A percentile compares a stretch with the other conserved stretches of the same genome.
These are phyloP conservation scores for Canariomyces notabilis DNA, from an alignment of 2,329 filamentous ascomycete species.

Conservation along the genomic window DNA sequence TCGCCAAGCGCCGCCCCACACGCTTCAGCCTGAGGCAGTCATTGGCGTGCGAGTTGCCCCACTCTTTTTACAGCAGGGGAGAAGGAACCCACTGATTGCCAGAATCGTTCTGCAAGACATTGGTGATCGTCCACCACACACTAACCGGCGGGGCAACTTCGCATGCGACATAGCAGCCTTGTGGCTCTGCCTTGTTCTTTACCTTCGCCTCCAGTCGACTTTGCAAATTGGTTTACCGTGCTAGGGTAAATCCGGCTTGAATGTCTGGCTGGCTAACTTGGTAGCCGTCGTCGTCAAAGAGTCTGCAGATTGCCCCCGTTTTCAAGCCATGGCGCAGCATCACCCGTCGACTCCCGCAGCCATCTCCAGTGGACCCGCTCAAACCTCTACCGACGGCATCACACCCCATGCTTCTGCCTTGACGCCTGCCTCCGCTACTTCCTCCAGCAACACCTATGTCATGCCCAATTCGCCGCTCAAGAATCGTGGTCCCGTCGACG, in stretches of 20 bases:
- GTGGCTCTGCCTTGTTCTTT: too few species aligned
- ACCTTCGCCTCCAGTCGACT: too few species aligned
- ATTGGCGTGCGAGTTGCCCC: too few species aligned
- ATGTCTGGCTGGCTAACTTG: slow-evolving; percentile 1
- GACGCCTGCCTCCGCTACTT: slow-evolving; percentile 47
- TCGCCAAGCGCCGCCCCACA: background rate
- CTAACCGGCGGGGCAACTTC: too few species aligned
- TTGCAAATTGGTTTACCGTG: background rate
- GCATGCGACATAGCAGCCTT: background rate
- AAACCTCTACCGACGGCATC: slow-evolving; percentile 25
- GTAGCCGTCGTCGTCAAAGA: too few species aligned
- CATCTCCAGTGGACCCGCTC: slow-evolving; percentile 43
- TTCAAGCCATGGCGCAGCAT: slow-evolving; percentile 23
- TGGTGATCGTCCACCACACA: too few species aligned
- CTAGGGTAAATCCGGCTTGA: background rate
- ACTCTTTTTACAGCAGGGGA: too few species aligned
- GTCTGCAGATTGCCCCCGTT: background rate
- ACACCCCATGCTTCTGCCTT: slow-evolving; percentile 25
- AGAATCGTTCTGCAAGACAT: too few species aligned
- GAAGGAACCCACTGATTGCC: too few species aligned
- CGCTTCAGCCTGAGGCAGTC: too few species aligned
- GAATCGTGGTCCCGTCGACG: slow-evolving; percentile 59
- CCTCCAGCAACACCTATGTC: slow-evolving; percentile 76
- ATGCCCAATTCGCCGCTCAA: slow-evolving; percentile 83
- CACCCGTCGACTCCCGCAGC: slow-evolving; percentile 20